Percentiles rank a stretch among this genome's conserved stretches.
phyloP scores from a whole-genome alignment of 192 early-diverging fungal genomes.

The Backusella luteola region DNA sequence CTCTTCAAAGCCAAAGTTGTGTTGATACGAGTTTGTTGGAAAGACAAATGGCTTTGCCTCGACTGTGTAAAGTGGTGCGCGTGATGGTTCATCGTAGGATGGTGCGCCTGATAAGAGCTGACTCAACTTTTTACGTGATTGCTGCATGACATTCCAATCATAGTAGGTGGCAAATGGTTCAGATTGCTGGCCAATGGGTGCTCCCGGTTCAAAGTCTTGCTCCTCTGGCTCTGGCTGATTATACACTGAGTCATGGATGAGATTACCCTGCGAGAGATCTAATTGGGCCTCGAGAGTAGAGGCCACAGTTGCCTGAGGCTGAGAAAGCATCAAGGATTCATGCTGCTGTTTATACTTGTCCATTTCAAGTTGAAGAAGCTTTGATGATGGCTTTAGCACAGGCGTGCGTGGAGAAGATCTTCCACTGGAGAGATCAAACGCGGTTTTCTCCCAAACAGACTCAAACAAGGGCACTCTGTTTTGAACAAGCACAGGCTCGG shows the following conservation, averaged over 20 bases:
- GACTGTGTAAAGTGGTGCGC: neutral
- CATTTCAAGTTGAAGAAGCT: conserved; percentile 15
- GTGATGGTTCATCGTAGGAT: neutral
- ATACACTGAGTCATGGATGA: neutral
- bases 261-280: conserved; percentile 19
- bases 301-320: conserved; percentile 13
- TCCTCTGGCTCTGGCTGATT: neutral
- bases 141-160: neutral
- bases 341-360: conserved; percentile 17
- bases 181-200: neutral
- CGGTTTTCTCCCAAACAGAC: neutral
- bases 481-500: neutral
- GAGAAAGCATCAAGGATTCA: neutral
- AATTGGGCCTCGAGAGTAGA: conserved; percentile 19
- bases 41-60: neutral
- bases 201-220: neutral
- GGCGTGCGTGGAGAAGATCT: conserved; percentile 20
- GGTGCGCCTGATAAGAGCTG: neutral
- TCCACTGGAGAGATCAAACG: neutral
- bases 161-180: conserved; percentile 6
- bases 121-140: neutral
- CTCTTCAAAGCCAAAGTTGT: conserved; percentile 4
- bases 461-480: neutral
- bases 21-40: neutral
- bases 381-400: neutral